Conservation (phyloP, 148 eudicot species). For the Cornus kousa region DNA sequence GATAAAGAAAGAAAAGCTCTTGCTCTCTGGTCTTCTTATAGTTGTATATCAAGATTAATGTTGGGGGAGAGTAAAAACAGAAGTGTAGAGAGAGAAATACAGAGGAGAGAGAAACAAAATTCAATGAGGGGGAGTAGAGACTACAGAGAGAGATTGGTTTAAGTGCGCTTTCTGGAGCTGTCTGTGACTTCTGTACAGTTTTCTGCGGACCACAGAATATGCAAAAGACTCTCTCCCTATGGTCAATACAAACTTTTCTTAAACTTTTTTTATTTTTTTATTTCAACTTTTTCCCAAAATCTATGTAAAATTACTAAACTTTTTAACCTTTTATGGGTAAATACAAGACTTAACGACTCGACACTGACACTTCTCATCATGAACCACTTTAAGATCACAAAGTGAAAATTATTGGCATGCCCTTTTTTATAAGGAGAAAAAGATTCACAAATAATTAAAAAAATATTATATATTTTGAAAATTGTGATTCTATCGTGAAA, state of each 20-base stretch:
- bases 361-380: too few species aligned
- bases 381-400: too few species aligned
- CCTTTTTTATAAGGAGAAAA: too few species aligned
- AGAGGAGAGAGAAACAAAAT: too few species aligned
- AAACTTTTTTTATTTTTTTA: background rate
- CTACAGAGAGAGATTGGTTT: slow-evolving; percentile 18
- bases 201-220: slow-evolving; percentile 40
- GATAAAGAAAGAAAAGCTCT: background rate
- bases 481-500: too few species aligned
- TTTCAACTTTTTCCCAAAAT: background rate
- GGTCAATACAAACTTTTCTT: background rate
- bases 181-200: slow-evolving; percentile 25
- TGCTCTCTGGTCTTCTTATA: background rate
- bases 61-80: background rate
- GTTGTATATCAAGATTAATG: background rate
- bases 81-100: slow-evolving; percentile 6
- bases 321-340: background rate
- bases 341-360: too few species aligned
- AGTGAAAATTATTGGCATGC: too few species aligned
- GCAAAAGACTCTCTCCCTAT: background rate
- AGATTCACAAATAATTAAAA: too few species aligned
- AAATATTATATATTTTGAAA: too few species aligned
- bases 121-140: background rate
- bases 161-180: slow-evolving; percentile 19
- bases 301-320: too few species aligned